Base-by-base conservation (phyloP, 139 green algal genomes). In the Nannochloris sp. region DNA sequence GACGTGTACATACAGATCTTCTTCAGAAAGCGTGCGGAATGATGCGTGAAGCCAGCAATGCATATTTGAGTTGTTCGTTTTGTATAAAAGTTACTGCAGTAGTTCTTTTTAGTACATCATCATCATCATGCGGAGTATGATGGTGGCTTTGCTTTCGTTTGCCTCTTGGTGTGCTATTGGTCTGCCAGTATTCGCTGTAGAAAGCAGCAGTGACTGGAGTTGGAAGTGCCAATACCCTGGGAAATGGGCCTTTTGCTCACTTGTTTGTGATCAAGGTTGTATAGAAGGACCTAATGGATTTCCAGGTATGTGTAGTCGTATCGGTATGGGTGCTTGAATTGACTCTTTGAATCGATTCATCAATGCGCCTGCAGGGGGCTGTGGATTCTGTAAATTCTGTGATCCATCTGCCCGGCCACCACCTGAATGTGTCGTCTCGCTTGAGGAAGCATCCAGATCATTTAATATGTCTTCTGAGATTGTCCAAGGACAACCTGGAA, bases 161-260 rank as follows among this genome's bases (percentile, higher is more conserved):
- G 34, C 34, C 8, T 40, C 34, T 9, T 40, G 7, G 34, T 40
- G 34, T 53, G 46, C 46, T 53, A 5, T 18, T 50, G 44, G 15
- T 50, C 46, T 53, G 46, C 46, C n/a, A 25, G 18, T 53, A 21
- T 53, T 19, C 10, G 46, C 46, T 25, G n/a, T 19, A 7, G n/a
- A 53, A 7, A 53, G 15, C 11, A 9, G 18, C n/a, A 25, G 46
- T 53, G 16, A 19, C 2, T 53, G n/a, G 18, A 53, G 34, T 40
- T 64, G 57, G 57, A 23, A 58, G n/a, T 64, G 57, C 23, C 57
- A 64, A 64, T 29, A 27, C 12, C 57, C 57, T 18, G 57, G 57
- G n/a, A 25, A 15, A 31, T 64, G 57, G 12, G 23, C 12, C 11
- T 66, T 44, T 31, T 66, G 60, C 31, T 24, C 60, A 43, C 14